Base-by-base conservation (phyloP, 768 basidiomycete genomes). In the Mycena galericulata region DNA sequence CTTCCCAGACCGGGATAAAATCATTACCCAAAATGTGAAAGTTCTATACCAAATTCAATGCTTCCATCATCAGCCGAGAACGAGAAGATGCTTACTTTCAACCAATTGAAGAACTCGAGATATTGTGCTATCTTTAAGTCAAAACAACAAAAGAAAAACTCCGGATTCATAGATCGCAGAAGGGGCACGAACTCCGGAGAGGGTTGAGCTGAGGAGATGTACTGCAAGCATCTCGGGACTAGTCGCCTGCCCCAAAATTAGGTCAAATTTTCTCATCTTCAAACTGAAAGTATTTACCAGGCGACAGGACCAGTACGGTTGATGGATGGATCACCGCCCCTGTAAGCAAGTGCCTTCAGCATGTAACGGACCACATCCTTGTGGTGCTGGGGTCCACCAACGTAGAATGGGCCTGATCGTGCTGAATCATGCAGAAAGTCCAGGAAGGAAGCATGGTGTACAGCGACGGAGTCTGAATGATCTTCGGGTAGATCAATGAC, bases 371-470 rank as follows among this genome's bases (percentile, higher is more conserved):
- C 24, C 7, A 61, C n/a, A n/a, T 41, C 15, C 18, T 8, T 29
- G 32, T 29, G 58, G 9, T 27, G 45, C 20, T 26, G 18, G n/a
- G 18, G 3, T 15, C 26, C 2, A 17, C 46, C 32, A 15, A 61
- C 18, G 15, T 51, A 24, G 20, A 50, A 61, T 10, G 2, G 3
- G 15, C 47, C 49, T 29, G 26, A 11, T 30, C 56, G 56, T 15
- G 18, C 17, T 24, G 56, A 20, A 10, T 58, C 56, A 14, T 22
- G 17, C 14, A 59, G 58, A 45, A 59, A 47, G 18, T 59, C 58
- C 29, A 5, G n/a, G 30, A 59, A 59, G 10, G 58, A 59, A 8
- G 45, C 45, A 47, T 59, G 58, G 12, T 59, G 58, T 4, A 59
- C 43, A 1, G 12, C 10, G 11, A 46, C 41, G 7, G 26, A 5